Evolutionary conservation across 805 yeast species (phyloP).

Genomic region (Saturnispora quitensis): DNA sequence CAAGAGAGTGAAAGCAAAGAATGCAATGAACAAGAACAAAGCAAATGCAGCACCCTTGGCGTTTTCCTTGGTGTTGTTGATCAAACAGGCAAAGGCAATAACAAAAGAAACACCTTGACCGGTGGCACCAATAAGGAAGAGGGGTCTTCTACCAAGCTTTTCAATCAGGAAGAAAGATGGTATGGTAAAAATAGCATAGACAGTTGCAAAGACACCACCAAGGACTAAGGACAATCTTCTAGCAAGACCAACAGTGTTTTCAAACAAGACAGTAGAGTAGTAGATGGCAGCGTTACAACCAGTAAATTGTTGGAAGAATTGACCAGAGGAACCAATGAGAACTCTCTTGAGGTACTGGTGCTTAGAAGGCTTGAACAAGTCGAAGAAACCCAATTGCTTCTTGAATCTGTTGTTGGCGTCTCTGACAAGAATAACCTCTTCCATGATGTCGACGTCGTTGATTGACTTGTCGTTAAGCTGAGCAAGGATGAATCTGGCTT

Average conservation of each 20-base stretch:
- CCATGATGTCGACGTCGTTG: constrained; percentile 19
- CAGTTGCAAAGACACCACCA: constrained; percentile 57
- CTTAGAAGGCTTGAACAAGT: constrained; percentile 33
- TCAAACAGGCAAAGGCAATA: constrained; percentile 42
- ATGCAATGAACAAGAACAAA: constrained; percentile 46
- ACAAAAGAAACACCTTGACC: constrained; percentile 43
- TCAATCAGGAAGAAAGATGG: constrained; percentile 56
- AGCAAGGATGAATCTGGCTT: constrained; percentile 40
- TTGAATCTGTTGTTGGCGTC: constrained; percentile 29
- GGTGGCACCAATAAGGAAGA: constrained; percentile 34
- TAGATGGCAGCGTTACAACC: constrained; percentile 67
- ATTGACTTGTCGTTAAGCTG: constrained; percentile 31
- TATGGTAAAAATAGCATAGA: constrained; percentile 51
- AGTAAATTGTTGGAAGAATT: constrained; percentile 62
- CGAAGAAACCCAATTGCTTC: constrained; percentile 34
- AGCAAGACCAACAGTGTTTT: constrained; percentile 39
- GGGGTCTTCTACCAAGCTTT: constrained; percentile 58
- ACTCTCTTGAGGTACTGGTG: constrained; percentile 55
- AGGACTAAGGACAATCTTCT: constrained; percentile 48
- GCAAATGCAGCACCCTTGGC: constrained; percentile 67
- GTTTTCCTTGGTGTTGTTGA: constrained; percentile 30
- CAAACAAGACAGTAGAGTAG: constrained; percentile 50
- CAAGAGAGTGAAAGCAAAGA: constrained; percentile 42
- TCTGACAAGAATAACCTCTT: constrained; percentile 22
- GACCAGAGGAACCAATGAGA: constrained; percentile 54